These are phyloP conservation scores for Mycena galericulata DNA, from an alignment of 768 basidiomycete genomes.

Conservation along the genomic window DNA sequence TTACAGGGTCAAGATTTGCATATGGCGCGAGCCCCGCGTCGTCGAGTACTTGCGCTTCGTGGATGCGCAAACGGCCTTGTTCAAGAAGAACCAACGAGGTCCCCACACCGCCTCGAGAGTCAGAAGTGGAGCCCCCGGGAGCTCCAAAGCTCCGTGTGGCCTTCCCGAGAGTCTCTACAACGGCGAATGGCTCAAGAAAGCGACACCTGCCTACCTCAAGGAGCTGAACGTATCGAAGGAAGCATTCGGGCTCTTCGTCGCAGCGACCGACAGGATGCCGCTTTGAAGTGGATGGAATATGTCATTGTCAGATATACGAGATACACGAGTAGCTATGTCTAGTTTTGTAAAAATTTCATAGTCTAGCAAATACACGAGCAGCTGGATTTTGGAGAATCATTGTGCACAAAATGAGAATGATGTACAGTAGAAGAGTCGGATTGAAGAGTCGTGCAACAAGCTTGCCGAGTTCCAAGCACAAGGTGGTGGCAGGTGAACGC, in stretches of 20 bases:
- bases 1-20: conserved; percentile 26
- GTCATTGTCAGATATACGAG: too few species aligned
- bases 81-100: conserved; percentile 18
- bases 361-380: conserved; percentile 16
- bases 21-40: conserved; percentile 31
- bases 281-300: conserved; percentile 9
- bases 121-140: background rate
- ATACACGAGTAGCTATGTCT: background rate
- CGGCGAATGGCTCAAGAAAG: conserved; percentile 25
- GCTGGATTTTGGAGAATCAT: background rate
- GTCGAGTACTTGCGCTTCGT: conserved; percentile 28
- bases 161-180: conserved; percentile 31
- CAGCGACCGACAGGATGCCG: conserved; percentile 28
- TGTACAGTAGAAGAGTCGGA: too few species aligned
- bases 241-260: conserved; percentile 25
- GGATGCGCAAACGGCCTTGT: conserved; percentile 25
- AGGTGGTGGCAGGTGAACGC: too few species aligned
- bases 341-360: conserved; percentile 1
- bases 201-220: conserved; percentile 15
- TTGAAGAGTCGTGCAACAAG: too few species aligned
- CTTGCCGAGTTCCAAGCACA: too few species aligned
- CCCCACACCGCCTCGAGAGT: conserved; percentile 8
- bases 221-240: conserved; percentile 29
- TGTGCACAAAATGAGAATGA: too few species aligned
- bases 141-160: conserved; percentile 20